Evolutionary conservation across 2,329 filamentous ascomycete genomes (phyloP), one percentile per base, ranked within the genome.

Genomic region (Plectosphaerella sp.): DNA sequence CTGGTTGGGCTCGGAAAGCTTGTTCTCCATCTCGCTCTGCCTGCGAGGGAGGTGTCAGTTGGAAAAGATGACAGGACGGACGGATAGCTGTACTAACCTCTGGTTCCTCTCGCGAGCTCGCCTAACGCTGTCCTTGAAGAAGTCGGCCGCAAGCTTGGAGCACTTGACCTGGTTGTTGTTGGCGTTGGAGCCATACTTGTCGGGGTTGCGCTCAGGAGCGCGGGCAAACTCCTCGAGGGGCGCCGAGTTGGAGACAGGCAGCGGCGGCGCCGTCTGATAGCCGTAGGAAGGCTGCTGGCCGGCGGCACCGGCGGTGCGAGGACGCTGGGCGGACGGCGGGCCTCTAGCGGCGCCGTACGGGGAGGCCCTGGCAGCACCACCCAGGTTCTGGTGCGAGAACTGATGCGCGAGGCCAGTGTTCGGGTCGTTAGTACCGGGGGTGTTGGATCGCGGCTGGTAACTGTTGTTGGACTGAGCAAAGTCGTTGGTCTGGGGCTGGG

Each of bases 111-210:
- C 94, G 61, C 93, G 84, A 49, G 94, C 94, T 62, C 94, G 85
- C 77, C 96, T 93, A 52, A 99, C 95, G 68, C 93, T 97, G 72
- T 99, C 93, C 73, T 96, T 95, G 83, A 97, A 99, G 77, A 97
- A 97, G 62, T 94, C 91, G 52, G 88, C 84, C 39, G 95, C 88
- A 64, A 86, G 67, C 64, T 85, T 81, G 14, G 80, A 81, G 67
- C 84, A 87, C 65, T 84, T 86, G 72, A 86, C 86, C 72, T 87
- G 82, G 66, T 87, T 87, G 67, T 84, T 85, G 63, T 86, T 84
- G 58, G 83, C 77, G 59, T 82, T 79, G 51, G 76, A 66, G 35
- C 83, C 82, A 60, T 84, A 87, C 64, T 89, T 89, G 65, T 95
- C 90, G 3, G 91, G 90, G 72, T 93, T 96, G 61, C 91, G 85